Percentiles rank a stretch among this genome's conserved stretches.
phyloP scores from a whole-genome alignment of 345 rosid species.

The Citrus mangshanensis region DNA sequence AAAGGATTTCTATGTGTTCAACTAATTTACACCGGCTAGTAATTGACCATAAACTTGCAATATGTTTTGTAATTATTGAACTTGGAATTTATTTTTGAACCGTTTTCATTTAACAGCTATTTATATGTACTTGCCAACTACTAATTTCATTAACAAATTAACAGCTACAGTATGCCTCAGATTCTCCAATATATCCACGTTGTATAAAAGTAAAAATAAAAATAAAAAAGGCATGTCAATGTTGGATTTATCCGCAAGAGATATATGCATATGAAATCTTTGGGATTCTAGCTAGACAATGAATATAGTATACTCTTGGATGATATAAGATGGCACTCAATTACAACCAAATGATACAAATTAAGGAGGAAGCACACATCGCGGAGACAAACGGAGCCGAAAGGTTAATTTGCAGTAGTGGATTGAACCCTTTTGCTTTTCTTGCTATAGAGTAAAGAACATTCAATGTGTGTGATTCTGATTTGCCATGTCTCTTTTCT shows the following conservation, averaged over 20 bases:
- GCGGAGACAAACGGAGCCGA: not conserved
- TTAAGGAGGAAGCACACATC: not conserved
- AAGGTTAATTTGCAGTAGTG: not conserved
- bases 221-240: not conserved
- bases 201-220: too few relatives aligned
- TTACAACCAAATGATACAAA: not conserved
- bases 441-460: not conserved
- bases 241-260: not conserved
- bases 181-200: too few relatives aligned
- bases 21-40: too few relatives aligned
- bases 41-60: too few relatives aligned
- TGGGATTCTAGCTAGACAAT: not conserved
- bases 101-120: too few relatives aligned
- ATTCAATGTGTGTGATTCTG: not conserved
- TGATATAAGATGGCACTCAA: not conserved
- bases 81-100: too few relatives aligned
- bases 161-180: too few relatives aligned
- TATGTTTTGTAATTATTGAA: too few relatives aligned
- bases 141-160: too few relatives aligned
- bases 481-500: not conserved
- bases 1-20: too few relatives aligned
- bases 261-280: not conserved
- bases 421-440: not conserved
- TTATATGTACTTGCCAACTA: too few relatives aligned
- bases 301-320: not conserved